phyloP scores from a whole-genome alignment of 768 basidiomycete species.

The Gautieria morchelliformis region DNA sequence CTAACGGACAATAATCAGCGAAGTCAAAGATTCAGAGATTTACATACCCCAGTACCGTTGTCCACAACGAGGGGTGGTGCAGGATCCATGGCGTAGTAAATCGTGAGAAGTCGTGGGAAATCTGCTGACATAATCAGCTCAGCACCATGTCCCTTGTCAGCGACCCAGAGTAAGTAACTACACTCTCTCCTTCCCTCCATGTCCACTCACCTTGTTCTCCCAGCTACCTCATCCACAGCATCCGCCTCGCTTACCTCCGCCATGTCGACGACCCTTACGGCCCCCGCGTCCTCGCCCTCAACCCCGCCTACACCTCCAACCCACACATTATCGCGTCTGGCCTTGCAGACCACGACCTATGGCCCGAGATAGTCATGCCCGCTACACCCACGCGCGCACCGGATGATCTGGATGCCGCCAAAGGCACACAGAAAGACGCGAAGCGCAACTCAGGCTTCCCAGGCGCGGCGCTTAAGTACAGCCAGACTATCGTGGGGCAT shows the following conservation, averaged over 20 bases:
- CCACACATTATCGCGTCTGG: conserved; percentile 75
- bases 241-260: conserved; percentile 82
- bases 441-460: conserved; percentile 29
- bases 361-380: conserved; percentile 76
- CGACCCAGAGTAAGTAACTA: too few species aligned
- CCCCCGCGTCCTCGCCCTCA: conserved; percentile 68
- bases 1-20: conserved; percentile 19
- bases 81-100: conserved; percentile 28
- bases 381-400: conserved; percentile 56
- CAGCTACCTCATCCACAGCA: conserved; percentile 72
- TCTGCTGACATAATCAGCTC: too few species aligned
- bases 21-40: neutral
- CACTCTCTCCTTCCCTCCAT: too few species aligned
- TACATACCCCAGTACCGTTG: conserved; percentile 54
- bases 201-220: too few species aligned
- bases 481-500: conserved; percentile 79
- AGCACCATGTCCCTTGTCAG: too few species aligned
- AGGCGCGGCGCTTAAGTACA: conserved; percentile 62
- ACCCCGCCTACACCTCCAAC: conserved; percentile 68
- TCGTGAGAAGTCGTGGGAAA: too few species aligned
- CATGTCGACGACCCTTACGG: conserved; percentile 83
- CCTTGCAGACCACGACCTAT: conserved; percentile 67
- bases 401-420: conserved; percentile 42
- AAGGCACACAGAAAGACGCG: conserved; percentile 9
- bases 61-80: conserved; percentile 44